phyloP scores from a whole-genome alignment of 495 filamentous ascomycete genomes.

The Geopyxis carbonaria region DNA sequence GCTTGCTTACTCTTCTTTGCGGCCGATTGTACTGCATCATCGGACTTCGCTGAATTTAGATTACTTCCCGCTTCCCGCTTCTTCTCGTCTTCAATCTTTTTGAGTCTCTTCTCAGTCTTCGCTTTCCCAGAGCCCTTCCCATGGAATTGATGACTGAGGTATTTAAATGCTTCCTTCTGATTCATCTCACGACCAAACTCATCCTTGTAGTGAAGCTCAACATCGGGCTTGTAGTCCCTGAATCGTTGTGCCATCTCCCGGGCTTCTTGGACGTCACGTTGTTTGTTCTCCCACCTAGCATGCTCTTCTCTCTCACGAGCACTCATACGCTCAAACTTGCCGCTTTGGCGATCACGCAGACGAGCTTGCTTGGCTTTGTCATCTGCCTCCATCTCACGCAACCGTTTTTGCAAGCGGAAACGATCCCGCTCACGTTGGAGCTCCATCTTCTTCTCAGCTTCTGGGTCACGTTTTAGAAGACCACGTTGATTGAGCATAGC shows the following conservation, averaged over 20 bases:
- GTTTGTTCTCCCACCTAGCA: slow-evolving; percentile 68
- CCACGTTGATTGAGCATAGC: slow-evolving; percentile 67
- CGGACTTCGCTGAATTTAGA: slow-evolving; percentile 63
- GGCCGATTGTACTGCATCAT: slow-evolving; percentile 47
- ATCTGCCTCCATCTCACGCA: slow-evolving; percentile 58
- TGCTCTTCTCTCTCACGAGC: slow-evolving; percentile 81
- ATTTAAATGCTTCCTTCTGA: slow-evolving; percentile 90
- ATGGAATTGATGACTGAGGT: slow-evolving; percentile 92
- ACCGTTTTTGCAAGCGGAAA: slow-evolving; percentile 67
- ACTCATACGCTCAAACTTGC: slow-evolving; percentile 70
- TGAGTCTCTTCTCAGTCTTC: slow-evolving; percentile 91
- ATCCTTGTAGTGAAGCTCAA: slow-evolving; percentile 80
- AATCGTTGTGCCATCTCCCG: slow-evolving; percentile 69
- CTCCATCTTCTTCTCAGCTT: slow-evolving; percentile 45
- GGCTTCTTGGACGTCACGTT: slow-evolving; percentile 65
- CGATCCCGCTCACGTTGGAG: slow-evolving; percentile 54
- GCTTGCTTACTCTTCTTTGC: slow-evolving; percentile 76
- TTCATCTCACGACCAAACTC: slow-evolving; percentile 69
- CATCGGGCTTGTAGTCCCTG: slow-evolving; percentile 71
- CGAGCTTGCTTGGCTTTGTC: slow-evolving; percentile 63
- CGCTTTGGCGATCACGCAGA: slow-evolving; percentile 67
- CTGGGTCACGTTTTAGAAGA: slow-evolving; percentile 44
- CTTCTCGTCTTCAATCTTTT: slow-evolving; percentile 95
- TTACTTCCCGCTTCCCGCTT: slow-evolving; percentile 62
- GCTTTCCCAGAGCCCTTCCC: slow-evolving; percentile 93